Conservation (phyloP, 2,329 filamentous ascomycete species). For the Pseudogymnoascus verrucosus region DNA sequence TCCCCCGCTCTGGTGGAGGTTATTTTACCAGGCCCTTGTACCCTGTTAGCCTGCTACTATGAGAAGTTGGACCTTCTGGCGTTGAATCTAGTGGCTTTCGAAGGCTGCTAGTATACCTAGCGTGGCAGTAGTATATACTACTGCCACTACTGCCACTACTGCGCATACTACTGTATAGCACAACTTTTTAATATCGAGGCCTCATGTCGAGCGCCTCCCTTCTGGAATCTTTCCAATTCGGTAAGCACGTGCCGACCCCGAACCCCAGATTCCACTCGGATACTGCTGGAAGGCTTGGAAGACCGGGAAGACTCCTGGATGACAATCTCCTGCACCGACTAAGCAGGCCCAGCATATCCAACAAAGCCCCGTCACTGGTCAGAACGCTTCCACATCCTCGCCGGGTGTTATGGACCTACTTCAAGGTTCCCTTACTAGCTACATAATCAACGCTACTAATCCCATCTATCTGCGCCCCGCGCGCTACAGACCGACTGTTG, state of each 20-base stretch:
- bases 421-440: conserved; percentile 3
- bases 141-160: conserved; percentile 1
- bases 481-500: neutral
- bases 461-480: neutral
- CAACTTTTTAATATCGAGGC: conserved; percentile 1
- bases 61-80: neutral
- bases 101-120: neutral
- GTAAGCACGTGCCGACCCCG: conserved; percentile 1
- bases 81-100: neutral
- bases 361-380: neutral
- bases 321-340: conserved; percentile 1
- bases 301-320: neutral
- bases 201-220: conserved; percentile 1
- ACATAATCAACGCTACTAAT: conserved; percentile 2
- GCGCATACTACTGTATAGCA: conserved; percentile 2
- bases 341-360: neutral
- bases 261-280: conserved; percentile 3
- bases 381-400: neutral
- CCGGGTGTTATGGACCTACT: conserved; percentile 4
- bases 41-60: neutral
- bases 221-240: conserved; percentile 7
- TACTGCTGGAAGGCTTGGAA: neutral
- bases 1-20: neutral
- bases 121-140: neutral
- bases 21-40: neutral